These are phyloP conservation scores for Closterium sp. DNA, from an alignment of 139 green algal species.

Conservation along the genomic window DNA sequence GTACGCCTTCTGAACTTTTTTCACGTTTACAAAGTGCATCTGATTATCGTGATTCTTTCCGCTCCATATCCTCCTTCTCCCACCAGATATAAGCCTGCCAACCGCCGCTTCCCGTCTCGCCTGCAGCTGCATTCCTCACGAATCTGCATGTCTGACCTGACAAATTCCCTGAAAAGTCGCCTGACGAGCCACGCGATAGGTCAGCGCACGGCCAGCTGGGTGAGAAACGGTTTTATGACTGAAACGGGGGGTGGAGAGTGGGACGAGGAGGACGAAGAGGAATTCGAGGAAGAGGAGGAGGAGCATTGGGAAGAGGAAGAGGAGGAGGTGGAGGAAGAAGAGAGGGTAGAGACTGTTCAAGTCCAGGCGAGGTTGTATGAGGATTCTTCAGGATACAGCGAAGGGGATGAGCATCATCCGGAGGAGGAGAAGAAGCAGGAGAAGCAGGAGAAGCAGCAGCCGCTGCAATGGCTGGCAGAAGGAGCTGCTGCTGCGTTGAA, in stretches of 20 bases:
- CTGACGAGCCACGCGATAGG: not conserved
- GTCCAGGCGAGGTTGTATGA: not conserved
- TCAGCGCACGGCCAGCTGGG: not conserved
- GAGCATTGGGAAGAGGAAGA: slow-evolving; percentile 14
- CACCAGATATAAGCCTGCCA: not conserved
- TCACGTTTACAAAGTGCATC: not conserved
- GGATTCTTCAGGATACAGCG: not conserved
- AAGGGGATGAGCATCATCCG: not conserved
- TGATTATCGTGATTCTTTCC: not conserved
- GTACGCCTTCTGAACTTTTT: too few species aligned
- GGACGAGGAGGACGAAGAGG: not conserved
- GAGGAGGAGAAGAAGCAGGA: not conserved
- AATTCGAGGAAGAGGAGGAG: not conserved
- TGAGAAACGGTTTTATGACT: not conserved
- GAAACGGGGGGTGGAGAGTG: not conserved
- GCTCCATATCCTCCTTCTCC: not conserved
- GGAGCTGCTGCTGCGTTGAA: not conserved
- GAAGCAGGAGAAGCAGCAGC: not conserved
- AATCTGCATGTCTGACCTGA: not conserved
- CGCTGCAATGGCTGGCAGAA: not conserved
- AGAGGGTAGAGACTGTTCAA: not conserved
- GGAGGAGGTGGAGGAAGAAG: slow-evolving; percentile 5
- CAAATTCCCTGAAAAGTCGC: not conserved
- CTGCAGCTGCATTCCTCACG: not conserved
- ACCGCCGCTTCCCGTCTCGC: not conserved